Conservation (phyloP, 2,329 filamentous ascomycete species). For the Magnaporthales sp. region DNA sequence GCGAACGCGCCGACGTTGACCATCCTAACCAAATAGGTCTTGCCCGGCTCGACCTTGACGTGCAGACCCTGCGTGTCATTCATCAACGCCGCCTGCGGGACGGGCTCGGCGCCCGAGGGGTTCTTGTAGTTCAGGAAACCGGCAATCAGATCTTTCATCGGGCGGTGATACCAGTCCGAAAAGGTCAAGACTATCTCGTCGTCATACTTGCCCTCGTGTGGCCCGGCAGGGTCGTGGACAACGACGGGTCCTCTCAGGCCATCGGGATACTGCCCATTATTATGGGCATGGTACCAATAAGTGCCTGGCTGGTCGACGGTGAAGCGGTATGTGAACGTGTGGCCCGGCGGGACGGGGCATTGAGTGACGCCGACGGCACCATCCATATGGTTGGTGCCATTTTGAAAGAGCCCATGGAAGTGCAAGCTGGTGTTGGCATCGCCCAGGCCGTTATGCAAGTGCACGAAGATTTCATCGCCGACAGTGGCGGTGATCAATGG, state of each 20-base stretch:
- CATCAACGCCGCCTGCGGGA: slow-evolving; percentile 60
- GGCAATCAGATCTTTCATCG: slow-evolving; percentile 37
- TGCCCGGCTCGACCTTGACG: slow-evolving; percentile 52
- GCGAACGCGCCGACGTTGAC: slow-evolving; percentile 68
- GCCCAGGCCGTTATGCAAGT: slow-evolving; percentile 48
- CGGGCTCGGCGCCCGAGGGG: slow-evolving; percentile 51
- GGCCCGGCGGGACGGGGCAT: slow-evolving; percentile 55
- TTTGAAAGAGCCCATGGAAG: slow-evolving; percentile 66
- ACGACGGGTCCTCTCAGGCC: slow-evolving; percentile 52
- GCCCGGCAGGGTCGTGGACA: slow-evolving; percentile 52
- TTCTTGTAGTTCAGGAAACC: slow-evolving; percentile 44
- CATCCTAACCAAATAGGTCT: slow-evolving; percentile 64
- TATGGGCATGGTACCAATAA: slow-evolving; percentile 74
- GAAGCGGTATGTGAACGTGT: slow-evolving; percentile 62
- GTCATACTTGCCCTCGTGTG: slow-evolving; percentile 48
- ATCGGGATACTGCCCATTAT: slow-evolving; percentile 60
- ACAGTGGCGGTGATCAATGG: slow-evolving; percentile 55
- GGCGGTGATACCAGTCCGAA: slow-evolving; percentile 63
- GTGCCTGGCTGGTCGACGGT: slow-evolving; percentile 53
- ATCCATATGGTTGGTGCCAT: slow-evolving; percentile 62
- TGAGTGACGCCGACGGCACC: slow-evolving; percentile 59
- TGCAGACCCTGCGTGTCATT: slow-evolving; percentile 60
- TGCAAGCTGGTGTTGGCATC: slow-evolving; percentile 56
- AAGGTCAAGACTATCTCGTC: slow-evolving; percentile 57
- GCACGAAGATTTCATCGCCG: slow-evolving; percentile 53